Conservation (phyloP, 495 filamentous ascomycete species). For the Rhypophila decipiens region DNA sequence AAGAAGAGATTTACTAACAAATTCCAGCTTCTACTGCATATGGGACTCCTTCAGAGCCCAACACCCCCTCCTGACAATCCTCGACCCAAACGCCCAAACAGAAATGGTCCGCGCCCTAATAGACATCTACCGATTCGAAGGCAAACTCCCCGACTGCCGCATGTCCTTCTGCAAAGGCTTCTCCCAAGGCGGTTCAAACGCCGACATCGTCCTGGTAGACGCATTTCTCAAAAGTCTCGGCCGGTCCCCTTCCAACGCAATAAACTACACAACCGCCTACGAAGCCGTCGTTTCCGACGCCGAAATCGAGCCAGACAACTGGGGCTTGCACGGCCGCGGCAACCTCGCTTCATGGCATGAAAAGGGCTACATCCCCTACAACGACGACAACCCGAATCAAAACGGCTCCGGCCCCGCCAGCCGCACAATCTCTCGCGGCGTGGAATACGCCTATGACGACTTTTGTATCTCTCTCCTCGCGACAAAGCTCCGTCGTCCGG, state of each 20-base stretch:
- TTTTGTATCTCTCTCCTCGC: conserved; percentile 54
- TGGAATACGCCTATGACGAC: conserved; percentile 73
- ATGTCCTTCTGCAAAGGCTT: conserved; percentile 60
- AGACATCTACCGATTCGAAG: conserved; percentile 64
- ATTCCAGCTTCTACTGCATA: conserved; percentile 56
- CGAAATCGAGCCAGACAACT: conserved; percentile 56
- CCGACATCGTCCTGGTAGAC: conserved; percentile 63
- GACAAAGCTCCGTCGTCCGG: conserved; percentile 42
- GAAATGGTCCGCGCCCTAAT: conserved; percentile 61
- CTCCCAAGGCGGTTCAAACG: conserved; percentile 70
- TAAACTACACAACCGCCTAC: conserved; percentile 65
- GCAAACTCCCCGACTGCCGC: conserved; percentile 52
- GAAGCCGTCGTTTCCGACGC: conserved; percentile 65
- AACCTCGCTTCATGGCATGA: conserved; percentile 55
- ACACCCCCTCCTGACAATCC: conserved; percentile 60
- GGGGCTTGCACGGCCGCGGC: conserved; percentile 60
- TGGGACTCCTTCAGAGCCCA: conserved; percentile 70
- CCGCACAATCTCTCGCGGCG: conserved; percentile 57
- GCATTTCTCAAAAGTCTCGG: conserved; percentile 61
- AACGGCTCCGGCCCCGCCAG: conserved; percentile 55
- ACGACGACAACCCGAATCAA: conserved; percentile 58
- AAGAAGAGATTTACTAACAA: conserved; percentile 12
- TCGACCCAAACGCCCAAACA: conserved; percentile 59
- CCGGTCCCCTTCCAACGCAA: conserved; percentile 40
- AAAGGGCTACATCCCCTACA: conserved; percentile 54